These are phyloP conservation scores for Lactarius sanguifluus DNA, from an alignment of 768 basidiomycete species.

Conservation along the genomic window DNA sequence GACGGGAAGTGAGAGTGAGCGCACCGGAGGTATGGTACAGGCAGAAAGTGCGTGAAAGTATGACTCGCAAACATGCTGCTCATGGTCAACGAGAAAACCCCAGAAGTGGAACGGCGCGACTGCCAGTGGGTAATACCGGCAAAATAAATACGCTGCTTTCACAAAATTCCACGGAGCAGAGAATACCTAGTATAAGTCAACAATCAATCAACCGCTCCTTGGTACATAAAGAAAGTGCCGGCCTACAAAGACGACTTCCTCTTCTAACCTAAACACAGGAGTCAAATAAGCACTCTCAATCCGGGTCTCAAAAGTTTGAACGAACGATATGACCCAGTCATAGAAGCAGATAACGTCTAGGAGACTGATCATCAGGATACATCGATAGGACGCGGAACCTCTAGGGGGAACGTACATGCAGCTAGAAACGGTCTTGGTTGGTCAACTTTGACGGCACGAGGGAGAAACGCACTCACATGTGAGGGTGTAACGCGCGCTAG, in stretches of 20 bases:
- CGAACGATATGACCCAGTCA: conserved; percentile 30
- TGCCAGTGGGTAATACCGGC: conserved; percentile 23
- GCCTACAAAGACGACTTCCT: conserved; percentile 22
- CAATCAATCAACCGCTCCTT: not conserved
- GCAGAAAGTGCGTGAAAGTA: conserved; percentile 18
- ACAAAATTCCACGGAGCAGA: conserved; percentile 15
- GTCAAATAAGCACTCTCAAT: not conserved
- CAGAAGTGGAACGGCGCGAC: conserved; percentile 24
- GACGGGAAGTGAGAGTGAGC: not conserved
- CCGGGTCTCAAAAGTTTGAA: not conserved
- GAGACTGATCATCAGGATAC: not conserved
- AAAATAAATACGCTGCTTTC: conserved; percentile 25
- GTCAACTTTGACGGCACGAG: not conserved
- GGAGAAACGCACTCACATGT: not conserved
- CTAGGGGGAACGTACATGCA: conserved; percentile 13
- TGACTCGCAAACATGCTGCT: not conserved
- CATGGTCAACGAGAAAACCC: conserved; percentile 17
- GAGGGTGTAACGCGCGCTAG: conserved; percentile 25
- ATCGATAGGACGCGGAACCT: not conserved
- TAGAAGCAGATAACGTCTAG: conserved; percentile 27
- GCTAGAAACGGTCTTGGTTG: not conserved
- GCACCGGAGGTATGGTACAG: conserved; percentile 19
- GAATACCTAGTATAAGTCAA: conserved; percentile 17
- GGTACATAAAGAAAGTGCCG: too few relatives aligned
- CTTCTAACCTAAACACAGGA: conserved; percentile 18